These are phyloP conservation scores for Mycena chlorophos DNA, from an alignment of 768 basidiomycete genomes.

Conservation along the genomic window DNA sequence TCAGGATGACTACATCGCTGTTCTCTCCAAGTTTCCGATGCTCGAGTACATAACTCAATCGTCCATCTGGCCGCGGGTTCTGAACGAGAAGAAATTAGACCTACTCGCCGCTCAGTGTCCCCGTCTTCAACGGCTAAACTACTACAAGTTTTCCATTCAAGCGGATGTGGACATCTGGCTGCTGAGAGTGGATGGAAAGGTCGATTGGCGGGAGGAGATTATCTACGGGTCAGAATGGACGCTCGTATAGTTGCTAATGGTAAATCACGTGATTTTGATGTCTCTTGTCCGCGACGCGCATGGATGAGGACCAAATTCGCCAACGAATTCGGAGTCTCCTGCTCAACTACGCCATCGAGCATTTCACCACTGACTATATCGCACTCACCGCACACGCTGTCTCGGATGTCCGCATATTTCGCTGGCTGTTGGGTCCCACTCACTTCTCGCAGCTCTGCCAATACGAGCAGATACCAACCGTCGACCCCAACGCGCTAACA, in stretches of 20 bases:
- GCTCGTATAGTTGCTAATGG: background rate
- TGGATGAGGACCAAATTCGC: background rate
- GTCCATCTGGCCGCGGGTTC: conserved; percentile 22
- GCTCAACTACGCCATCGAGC: conserved; percentile 50
- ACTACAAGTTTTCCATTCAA: conserved; percentile 5
- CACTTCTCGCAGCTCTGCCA: conserved; percentile 39
- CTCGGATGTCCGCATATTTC: conserved; percentile 40
- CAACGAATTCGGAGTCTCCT: conserved; percentile 49
- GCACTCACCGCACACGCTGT: conserved; percentile 52
- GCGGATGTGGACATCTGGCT: conserved; percentile 20
- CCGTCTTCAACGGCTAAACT: conserved; percentile 17
- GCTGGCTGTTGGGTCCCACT: background rate
- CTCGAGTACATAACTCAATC: conserved; percentile 23
- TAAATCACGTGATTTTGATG: conserved; percentile 26
- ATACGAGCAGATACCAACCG: conserved; percentile 44
- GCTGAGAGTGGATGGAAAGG: conserved; percentile 1
- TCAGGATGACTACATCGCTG: conserved; percentile 27
- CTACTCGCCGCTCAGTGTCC: conserved; percentile 17
- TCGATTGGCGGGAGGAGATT: conserved; percentile 17
- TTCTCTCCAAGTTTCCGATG: conserved; percentile 19
- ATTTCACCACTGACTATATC: conserved; percentile 58
- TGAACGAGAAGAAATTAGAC: conserved; percentile 9
- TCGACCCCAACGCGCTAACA: conserved; percentile 51
- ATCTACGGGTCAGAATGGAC: conserved; percentile 2
- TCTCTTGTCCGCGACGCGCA: background rate